Evolutionary conservation across 2,329 filamentous ascomycete species (phyloP).

Genomic region (Domatiomyces catenatus): DNA sequence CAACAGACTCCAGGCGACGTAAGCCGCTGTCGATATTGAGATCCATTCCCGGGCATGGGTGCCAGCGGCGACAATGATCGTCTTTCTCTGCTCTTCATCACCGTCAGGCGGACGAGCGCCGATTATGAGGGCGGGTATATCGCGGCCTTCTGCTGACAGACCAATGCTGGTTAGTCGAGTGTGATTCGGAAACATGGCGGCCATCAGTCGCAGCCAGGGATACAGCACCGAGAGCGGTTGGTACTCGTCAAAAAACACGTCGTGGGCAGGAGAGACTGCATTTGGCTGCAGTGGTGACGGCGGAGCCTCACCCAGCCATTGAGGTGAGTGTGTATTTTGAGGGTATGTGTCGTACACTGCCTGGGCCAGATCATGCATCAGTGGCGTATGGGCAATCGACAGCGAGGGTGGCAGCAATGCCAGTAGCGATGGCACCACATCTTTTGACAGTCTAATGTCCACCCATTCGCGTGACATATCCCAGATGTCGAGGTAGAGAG

Average conservation of each 20-base stretch:
- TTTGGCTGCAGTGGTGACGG: slow-evolving; percentile 20
- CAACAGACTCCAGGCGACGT: slow-evolving; percentile 76
- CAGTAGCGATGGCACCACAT: slow-evolving; percentile 59
- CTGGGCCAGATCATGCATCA: slow-evolving; percentile 67
- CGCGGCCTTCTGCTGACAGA: slow-evolving; percentile 72
- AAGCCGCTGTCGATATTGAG: slow-evolving; percentile 77
- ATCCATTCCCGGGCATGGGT: slow-evolving; percentile 97
- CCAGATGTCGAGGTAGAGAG: slow-evolving; percentile 82
- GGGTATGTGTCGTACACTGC: slow-evolving; percentile 66
- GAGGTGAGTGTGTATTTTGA: slow-evolving; percentile 7
- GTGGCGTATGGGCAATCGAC: slow-evolving; percentile 51
- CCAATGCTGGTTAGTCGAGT: slow-evolving; percentile 62
- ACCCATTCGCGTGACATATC: slow-evolving; percentile 66
- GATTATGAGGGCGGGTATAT: slow-evolving; percentile 68
- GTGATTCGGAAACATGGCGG: slow-evolving; percentile 76
- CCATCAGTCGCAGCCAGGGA: slow-evolving; percentile 83
- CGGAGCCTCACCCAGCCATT: slow-evolving; percentile 6
- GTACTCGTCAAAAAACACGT: slow-evolving; percentile 84
- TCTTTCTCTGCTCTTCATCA: slow-evolving; percentile 41
- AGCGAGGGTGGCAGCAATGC: slow-evolving; percentile 62
- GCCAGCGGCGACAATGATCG: slow-evolving; percentile 67
- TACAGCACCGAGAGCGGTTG: slow-evolving; percentile 70
- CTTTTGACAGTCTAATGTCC: slow-evolving; percentile 64
- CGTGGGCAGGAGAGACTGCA: slow-evolving; percentile 22
- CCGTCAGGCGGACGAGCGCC: slow-evolving; percentile 41